These are phyloP conservation scores for Syzygium oleosum DNA, from an alignment of 345 rosid species.

Conservation along the genomic window DNA sequence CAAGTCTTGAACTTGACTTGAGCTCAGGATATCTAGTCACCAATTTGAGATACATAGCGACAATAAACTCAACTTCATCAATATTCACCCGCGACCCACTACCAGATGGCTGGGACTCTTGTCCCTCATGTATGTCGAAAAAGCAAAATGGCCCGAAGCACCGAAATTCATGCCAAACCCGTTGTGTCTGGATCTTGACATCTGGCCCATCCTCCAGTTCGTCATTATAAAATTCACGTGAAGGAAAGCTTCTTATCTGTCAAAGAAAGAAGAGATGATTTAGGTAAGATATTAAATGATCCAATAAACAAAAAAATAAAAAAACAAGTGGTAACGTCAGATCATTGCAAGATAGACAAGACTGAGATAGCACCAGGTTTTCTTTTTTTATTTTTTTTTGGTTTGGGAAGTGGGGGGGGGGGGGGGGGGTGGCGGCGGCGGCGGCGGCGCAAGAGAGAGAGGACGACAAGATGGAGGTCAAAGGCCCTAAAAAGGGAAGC, in stretches of 20 bases:
- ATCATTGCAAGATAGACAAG: neutral
- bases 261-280: neutral
- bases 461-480: neutral
- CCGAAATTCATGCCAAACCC: slow-evolving; percentile 70
- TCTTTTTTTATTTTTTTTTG: neutral
- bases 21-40: slow-evolving; percentile 67
- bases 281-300: neutral
- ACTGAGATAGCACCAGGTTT: neutral
- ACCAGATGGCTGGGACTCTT: slow-evolving; percentile 81
- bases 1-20: slow-evolving; percentile 83
- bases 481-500: neutral
- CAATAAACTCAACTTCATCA: slow-evolving; percentile 84
- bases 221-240: slow-evolving; percentile 68
- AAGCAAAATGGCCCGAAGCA: slow-evolving; percentile 95
- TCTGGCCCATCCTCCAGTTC: slow-evolving; percentile 79
- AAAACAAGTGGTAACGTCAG: neutral
- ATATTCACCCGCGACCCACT: slow-evolving; percentile 75
- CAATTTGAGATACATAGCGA: slow-evolving; percentile 67
- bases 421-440: no score
- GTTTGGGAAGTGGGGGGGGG: neutral
- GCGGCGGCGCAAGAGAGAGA: neutral
- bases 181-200: slow-evolving; percentile 53
- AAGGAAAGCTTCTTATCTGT: slow-evolving; percentile 91
- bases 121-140: slow-evolving; percentile 76
- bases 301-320: neutral